Percentiles rank a stretch among this genome's conserved stretches.
These are phyloP conservation scores for Kodamaea derodonti DNA, from an alignment of 1,139 yeast species.

Conservation along the genomic window DNA sequence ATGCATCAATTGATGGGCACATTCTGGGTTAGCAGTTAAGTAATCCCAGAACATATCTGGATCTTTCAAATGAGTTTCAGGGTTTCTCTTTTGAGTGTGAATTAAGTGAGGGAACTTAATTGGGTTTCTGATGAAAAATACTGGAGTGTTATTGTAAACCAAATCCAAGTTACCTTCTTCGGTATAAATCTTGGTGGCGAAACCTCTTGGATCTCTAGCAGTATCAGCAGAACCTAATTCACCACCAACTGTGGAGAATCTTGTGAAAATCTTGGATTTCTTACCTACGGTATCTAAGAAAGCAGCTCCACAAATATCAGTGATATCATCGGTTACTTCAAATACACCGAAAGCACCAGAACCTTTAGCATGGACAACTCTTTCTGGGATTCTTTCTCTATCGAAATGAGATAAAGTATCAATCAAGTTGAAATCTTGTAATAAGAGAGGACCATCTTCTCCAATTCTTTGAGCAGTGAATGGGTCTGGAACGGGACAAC, in stretches of 20 bases:
- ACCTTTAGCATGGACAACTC: constrained; percentile 90
- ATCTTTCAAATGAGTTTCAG: constrained; percentile 76
- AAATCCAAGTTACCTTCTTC: constrained; percentile 87
- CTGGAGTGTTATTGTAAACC: constrained; percentile 88
- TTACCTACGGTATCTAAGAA: constrained; percentile 72
- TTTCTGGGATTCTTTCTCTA: constrained; percentile 84
- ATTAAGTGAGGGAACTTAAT: constrained; percentile 84
- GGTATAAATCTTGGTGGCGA: constrained; percentile 77
- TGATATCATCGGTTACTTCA: constrained; percentile 77
- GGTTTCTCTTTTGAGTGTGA: constrained; percentile 79
- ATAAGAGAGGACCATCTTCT: constrained; percentile 67
- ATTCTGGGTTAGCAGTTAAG: constrained; percentile 55
- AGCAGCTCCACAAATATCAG: constrained; percentile 68
- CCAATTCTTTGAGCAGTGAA: constrained; percentile 75
- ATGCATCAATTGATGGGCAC: constrained; percentile 15
- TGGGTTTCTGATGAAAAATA: constrained; percentile 84
- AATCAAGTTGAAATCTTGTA: constrained; percentile 76
- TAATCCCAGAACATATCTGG: constrained; percentile 77
- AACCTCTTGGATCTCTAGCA: constrained; percentile 90
- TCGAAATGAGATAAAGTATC: constrained; percentile 81
- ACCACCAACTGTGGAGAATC: constrained; percentile 90
- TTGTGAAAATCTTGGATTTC: constrained; percentile 67
- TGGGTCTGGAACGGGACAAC: constrained; percentile 65
- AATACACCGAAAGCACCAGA: constrained; percentile 82
- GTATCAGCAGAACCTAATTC: constrained; percentile 82